These are phyloP conservation scores for Capsicum rhomboideum DNA, from an alignment of 257 asterid species.

Conservation along the genomic window DNA sequence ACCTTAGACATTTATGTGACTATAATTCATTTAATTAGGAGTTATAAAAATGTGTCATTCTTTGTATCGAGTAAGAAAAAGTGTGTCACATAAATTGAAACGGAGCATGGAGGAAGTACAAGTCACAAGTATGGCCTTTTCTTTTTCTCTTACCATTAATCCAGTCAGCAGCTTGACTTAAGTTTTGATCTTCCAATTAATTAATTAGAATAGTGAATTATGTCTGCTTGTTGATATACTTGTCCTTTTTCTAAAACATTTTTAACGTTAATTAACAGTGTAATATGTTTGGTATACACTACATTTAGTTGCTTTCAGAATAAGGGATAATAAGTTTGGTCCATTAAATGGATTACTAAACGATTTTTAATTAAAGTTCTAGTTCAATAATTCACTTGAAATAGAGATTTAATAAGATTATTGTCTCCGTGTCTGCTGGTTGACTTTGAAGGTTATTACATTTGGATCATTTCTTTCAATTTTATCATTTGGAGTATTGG, in stretches of 20 bases:
- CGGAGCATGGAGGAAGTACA: background rate
- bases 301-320: conserved; percentile 30
- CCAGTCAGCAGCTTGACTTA: background rate
- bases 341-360: background rate
- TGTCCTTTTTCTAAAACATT: background rate
- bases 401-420: background rate
- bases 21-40: too few relatives aligned
- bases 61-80: too few relatives aligned
- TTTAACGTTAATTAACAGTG: background rate
- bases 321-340: conserved; percentile 2
- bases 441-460: background rate
- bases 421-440: background rate
- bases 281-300: conserved; percentile 20
- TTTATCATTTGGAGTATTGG: background rate
- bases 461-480: background rate
- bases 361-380: background rate
- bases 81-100: background rate
- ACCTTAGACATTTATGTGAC: too few relatives aligned
- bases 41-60: too few relatives aligned
- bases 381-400: background rate
- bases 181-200: background rate
- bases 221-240: background rate
- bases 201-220: background rate
- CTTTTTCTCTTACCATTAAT: too few relatives aligned
- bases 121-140: background rate